Base-by-base conservation (phyloP, 768 basidiomycete species). In the Amanita pallidorosea region DNA sequence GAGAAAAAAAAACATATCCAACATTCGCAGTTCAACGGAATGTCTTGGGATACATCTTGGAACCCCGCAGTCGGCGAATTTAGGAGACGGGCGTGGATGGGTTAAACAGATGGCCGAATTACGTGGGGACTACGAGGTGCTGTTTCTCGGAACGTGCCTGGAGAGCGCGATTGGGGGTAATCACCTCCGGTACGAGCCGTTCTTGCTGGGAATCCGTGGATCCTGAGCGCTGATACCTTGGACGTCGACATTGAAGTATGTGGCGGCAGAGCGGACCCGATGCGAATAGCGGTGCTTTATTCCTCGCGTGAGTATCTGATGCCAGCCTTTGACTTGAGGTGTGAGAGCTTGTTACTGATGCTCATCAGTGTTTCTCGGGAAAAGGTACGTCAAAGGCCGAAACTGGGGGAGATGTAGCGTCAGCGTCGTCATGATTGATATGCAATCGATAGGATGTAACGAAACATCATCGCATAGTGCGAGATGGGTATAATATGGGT, bases 81-180 rank as follows among this genome's bases (percentile, higher is more conserved):
- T 92, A 2, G 90, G 90, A 1, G 90, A 94, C 56, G 88, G 89
- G 0, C 80, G 6, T 56, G 88, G 87, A 2, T 71, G 52, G n/a
- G 64, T 65, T 22, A 71, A 71, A 40, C 69, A 79, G 67, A 74
- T 61, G 56, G 75, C 83, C 13, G 78, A 84, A 62, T 73, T 91
- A 35, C 76, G 91, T 42, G 82, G 81, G 69, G 81, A 91, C 59
- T 94, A 77, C 59, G 80, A 79, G 1, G 72, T 89, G 56, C 69
- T 78, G 1, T 65, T 57, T 56, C 61, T 77, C 23, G 70, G 91
- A 1, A 88, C 88, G 2, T 92, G 89, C 61, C 62, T 80, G 45
- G 88, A 94, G 62, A 82, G 81, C 12, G 69, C 88, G 44, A 69
- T n/a, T n/a, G n/a, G n/a, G n/a, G n/a, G n/a, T n/a, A n/a, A n/a